phyloP scores from a whole-genome alignment of 352 stramenopile genomes.

The Globisporangium solare region DNA sequence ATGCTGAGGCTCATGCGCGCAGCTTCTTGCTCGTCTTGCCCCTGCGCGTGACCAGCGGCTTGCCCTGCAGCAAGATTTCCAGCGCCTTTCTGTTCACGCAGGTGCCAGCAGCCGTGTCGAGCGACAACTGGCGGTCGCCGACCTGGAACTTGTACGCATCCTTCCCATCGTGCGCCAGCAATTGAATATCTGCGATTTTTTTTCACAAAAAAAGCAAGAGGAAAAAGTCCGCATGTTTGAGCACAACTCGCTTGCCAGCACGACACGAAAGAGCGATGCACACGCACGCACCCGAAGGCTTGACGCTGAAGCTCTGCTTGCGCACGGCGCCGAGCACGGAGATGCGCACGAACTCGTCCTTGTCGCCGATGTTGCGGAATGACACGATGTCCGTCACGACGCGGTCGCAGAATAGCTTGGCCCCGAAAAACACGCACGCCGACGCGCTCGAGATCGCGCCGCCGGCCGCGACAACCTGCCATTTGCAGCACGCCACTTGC shows the following conservation, averaged over 20 bases:
- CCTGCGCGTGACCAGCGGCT: slow-evolving; percentile 62
- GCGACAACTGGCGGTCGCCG: slow-evolving; percentile 38
- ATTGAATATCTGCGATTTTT: slow-evolving; percentile 38
- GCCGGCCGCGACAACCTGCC: slow-evolving; percentile 39
- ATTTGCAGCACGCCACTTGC: neutral
- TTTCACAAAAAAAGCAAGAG: neutral
- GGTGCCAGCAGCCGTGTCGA: slow-evolving; percentile 48
- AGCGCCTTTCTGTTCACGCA: slow-evolving; percentile 63
- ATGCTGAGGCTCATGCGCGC: slow-evolving; percentile 7
- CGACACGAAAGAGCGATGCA: neutral
- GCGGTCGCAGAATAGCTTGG: slow-evolving; percentile 62
- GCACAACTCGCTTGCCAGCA: neutral
- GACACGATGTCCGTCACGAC: slow-evolving; percentile 70
- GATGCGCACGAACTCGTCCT: slow-evolving; percentile 56
- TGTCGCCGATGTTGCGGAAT: slow-evolving; percentile 55
- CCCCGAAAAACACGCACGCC: slow-evolving; percentile 59
- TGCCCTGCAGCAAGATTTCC: slow-evolving; percentile 62
- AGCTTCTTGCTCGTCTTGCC: slow-evolving; percentile 62
- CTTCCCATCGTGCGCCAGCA: slow-evolving; percentile 44
- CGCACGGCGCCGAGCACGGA: slow-evolving; percentile 34
- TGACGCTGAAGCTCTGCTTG: slow-evolving; percentile 45
- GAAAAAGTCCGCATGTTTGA: too few relatives aligned
- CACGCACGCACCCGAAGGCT: slow-evolving; percentile 37
- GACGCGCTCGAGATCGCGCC: slow-evolving; percentile 66
- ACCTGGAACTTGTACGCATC: slow-evolving; percentile 63